Evolutionary conservation across 202 grass and related monocot genomes (phyloP).

Genomic region (Alloteropsis angusta): DNA sequence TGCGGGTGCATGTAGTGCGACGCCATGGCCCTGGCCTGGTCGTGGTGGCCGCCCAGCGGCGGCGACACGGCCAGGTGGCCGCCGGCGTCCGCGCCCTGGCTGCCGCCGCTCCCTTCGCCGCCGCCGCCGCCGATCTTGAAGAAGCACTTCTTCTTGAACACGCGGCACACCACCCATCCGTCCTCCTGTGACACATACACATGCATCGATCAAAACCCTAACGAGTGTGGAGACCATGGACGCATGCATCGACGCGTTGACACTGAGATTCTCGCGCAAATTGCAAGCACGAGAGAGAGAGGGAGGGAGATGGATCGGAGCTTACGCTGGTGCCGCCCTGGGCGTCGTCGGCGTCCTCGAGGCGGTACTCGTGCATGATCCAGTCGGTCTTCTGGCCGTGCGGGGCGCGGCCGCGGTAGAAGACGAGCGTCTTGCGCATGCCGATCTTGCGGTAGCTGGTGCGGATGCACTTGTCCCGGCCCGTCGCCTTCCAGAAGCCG

Average conservation of each 20-base stretch:
- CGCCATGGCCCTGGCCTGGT: conserved; percentile 31
- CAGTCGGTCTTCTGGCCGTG: conserved; percentile 92
- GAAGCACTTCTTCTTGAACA: conserved; percentile 99
- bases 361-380: conserved; percentile 93
- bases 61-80: conserved; percentile 26
- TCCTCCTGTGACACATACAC: conserved; percentile 47
- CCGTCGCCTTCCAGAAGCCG: conserved; percentile 98
- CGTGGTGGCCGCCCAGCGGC: conserved; percentile 37
- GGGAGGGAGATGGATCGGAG: neutral
- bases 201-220: conserved; percentile 13
- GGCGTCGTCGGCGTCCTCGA: conserved; percentile 69
- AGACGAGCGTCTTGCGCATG: conserved; percentile 96
- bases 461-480: conserved; percentile 97
- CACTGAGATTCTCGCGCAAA: neutral
- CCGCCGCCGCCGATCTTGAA: conserved; percentile 70
- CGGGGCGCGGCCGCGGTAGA: conserved; percentile 89
- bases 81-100: conserved; percentile 32
- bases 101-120: conserved; percentile 38
- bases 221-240: neutral
- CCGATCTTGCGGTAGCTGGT: conserved; percentile 92
- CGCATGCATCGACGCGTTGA: neutral
- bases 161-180: conserved; percentile 92
- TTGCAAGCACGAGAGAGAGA: too few relatives aligned
- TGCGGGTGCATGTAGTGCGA: conserved; percentile 70
- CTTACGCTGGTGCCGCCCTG: conserved; percentile 50